Conservation (phyloP, 2,329 filamentous ascomycete species). For the Ramularia collo-cygni region DNA sequence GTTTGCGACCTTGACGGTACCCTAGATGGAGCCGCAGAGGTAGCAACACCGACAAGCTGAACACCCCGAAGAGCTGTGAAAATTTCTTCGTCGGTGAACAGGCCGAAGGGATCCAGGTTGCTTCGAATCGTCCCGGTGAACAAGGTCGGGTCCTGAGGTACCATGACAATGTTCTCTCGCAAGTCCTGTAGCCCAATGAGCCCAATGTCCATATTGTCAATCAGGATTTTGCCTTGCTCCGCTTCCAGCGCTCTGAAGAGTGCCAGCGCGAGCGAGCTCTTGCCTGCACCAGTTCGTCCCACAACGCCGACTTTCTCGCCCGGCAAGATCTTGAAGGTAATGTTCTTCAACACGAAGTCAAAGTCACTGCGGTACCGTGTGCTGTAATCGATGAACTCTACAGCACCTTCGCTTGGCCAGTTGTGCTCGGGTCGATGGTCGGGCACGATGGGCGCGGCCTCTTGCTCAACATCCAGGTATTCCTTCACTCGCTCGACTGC, state of each 20-base stretch:
- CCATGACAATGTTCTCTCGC: conserved; percentile 90
- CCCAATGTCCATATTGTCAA: conserved; percentile 87
- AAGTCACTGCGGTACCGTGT: conserved; percentile 84
- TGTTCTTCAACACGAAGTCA: conserved; percentile 73
- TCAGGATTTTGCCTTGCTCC: conserved; percentile 78
- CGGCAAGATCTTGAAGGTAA: conserved; percentile 79
- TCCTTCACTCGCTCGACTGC: conserved; percentile 96
- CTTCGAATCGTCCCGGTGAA: conserved; percentile 87
- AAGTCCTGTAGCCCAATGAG: conserved; percentile 87
- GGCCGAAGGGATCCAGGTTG: conserved; percentile 86
- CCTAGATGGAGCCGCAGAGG: conserved; percentile 39
- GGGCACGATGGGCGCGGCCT: conserved; percentile 70
- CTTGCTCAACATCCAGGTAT: conserved; percentile 92
- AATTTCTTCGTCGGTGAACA: conserved; percentile 85
- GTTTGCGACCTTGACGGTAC: conserved; percentile 29
- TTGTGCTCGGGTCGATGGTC: conserved; percentile 68
- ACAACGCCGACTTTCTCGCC: conserved; percentile 94
- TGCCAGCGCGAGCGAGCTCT: conserved; percentile 88
- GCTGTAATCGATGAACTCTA: conserved; percentile 83
- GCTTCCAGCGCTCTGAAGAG: conserved; percentile 92
- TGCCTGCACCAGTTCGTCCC: conserved; percentile 89
- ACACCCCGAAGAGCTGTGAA: conserved; percentile 81
- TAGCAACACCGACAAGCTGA: conserved; percentile 64
- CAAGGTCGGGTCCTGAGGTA: conserved; percentile 91
- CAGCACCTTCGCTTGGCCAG: conserved; percentile 80